Evolutionary conservation across 495 filamentous ascomycete species (phyloP).

Genomic region (Neurospora tetraspora): DNA sequence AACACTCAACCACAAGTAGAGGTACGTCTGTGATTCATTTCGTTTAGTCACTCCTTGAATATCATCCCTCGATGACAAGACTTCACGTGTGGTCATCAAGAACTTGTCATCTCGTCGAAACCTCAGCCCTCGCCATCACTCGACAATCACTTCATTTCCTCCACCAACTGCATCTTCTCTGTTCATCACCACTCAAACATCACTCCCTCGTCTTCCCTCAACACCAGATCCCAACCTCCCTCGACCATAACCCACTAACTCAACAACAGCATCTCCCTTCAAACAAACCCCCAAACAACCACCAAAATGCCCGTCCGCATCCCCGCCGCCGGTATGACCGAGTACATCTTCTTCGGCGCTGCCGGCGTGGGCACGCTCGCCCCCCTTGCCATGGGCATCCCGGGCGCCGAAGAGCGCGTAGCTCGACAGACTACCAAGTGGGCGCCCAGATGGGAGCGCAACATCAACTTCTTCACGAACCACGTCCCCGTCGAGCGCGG

Average conservation of each 20-base stretch:
- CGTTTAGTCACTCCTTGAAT: neutral
- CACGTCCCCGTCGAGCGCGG: slow-evolving; percentile 34
- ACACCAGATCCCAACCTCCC: neutral
- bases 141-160: neutral
- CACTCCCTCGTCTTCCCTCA: neutral
- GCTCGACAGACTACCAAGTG: slow-evolving; percentile 33
- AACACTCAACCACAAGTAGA: neutral
- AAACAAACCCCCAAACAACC: slow-evolving; percentile 1
- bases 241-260: neutral
- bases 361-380: slow-evolving; percentile 34
- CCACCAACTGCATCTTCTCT: neutral
- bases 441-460: slow-evolving; percentile 42
- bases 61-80: neutral
- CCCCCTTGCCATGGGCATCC: slow-evolving; percentile 38
- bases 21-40: neutral
- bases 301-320: slow-evolving; percentile 38
- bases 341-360: slow-evolving; percentile 32
- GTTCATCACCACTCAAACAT: neutral
- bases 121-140: neutral
- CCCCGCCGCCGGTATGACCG: slow-evolving; percentile 28
- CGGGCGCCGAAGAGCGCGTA: slow-evolving; percentile 35
- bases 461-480: slow-evolving; percentile 34
- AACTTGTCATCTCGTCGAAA: neutral
- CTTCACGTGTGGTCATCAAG: neutral
- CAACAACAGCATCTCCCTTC: neutral